Conservation (phyloP, 2,329 filamentous ascomycete genomes). For the Helotiales sp. region DNA sequence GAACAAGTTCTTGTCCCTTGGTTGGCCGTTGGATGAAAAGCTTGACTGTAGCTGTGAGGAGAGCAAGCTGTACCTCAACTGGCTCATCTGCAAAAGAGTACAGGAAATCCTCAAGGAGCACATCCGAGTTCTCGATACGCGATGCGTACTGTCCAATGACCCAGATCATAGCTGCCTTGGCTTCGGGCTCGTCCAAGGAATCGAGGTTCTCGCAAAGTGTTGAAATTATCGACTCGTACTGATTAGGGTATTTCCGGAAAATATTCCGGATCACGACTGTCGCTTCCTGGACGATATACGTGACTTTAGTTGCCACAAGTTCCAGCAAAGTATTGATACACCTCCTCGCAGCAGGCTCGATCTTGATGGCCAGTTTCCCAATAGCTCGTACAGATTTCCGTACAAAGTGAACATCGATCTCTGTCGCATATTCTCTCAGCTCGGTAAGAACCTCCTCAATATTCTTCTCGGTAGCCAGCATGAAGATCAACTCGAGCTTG, state of each 20-base stretch:
- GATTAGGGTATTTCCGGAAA: constrained; percentile 98
- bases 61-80: constrained; percentile 91
- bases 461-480: constrained; percentile 94
- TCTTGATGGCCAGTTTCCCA: constrained; percentile 98
- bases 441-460: constrained; percentile 95
- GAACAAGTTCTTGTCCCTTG: constrained; percentile 90
- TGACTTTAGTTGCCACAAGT: constrained; percentile 95
- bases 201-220: constrained; percentile 96
- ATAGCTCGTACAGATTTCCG: constrained; percentile 97
- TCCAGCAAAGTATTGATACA: constrained; percentile 95
- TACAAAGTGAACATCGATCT: constrained; percentile 98
- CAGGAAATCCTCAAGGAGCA: constrained; percentile 90
- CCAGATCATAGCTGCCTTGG: constrained; percentile 99
- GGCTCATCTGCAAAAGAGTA: constrained; percentile 94
- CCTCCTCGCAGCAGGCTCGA: constrained; percentile 86
- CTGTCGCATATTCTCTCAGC: constrained; percentile 93
- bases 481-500: constrained; percentile 97
- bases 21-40: constrained; percentile 96
- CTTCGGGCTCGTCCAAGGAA: constrained; percentile 94
- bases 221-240: constrained; percentile 97
- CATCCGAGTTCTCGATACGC: constrained; percentile 95
- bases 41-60: constrained; percentile 96
- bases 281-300: constrained; percentile 98
- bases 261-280: constrained; percentile 99
- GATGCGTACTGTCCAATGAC: constrained; percentile 98